phyloP scores from a whole-genome alignment of 805 yeast genomes.

The Candida ipomoeae region DNA sequence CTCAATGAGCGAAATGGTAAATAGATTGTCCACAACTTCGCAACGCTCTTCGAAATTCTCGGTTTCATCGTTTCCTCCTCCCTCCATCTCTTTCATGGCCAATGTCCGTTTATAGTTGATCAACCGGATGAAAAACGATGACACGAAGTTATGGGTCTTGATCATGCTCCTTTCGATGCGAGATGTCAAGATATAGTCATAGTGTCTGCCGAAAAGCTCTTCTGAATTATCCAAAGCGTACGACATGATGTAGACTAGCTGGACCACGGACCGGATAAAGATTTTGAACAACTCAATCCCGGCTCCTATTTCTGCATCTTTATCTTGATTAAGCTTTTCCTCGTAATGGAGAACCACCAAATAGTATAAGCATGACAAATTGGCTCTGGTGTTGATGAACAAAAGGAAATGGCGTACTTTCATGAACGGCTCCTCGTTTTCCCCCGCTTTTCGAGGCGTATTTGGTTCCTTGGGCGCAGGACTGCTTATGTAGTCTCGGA shows the following conservation, averaged over 20 bases:
- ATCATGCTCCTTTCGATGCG: slow-evolving; percentile 37
- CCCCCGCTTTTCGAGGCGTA: slow-evolving; percentile 5
- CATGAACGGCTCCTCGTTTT: slow-evolving; percentile 25
- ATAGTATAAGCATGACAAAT: slow-evolving; percentile 38
- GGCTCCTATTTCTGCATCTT: slow-evolving; percentile 30
- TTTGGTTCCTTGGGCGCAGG: slow-evolving; percentile 23
- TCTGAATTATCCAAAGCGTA: slow-evolving; percentile 40
- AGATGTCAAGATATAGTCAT: slow-evolving; percentile 36
- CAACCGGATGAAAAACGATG: slow-evolving; percentile 37
- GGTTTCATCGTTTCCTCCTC: background rate
- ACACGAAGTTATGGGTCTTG: slow-evolving; percentile 36
- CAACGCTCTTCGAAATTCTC: slow-evolving; percentile 17
- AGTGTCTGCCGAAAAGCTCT: slow-evolving; percentile 38
- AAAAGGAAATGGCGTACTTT: slow-evolving; percentile 33
- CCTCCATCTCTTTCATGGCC: slow-evolving; percentile 15
- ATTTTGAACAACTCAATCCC: slow-evolving; percentile 42
- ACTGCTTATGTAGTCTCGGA: slow-evolving; percentile 34
- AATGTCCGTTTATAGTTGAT: slow-evolving; percentile 35
- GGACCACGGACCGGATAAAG: slow-evolving; percentile 38
- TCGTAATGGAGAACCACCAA: slow-evolving; percentile 41
- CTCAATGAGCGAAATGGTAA: slow-evolving; percentile 30
- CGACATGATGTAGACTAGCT: slow-evolving; percentile 40
- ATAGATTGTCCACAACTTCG: slow-evolving; percentile 30
- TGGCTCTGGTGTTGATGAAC: slow-evolving; percentile 38
- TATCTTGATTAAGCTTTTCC: slow-evolving; percentile 24